These are phyloP conservation scores for Bruguiera sexangula DNA, from an alignment of 345 rosid species.

Conservation along the genomic window DNA sequence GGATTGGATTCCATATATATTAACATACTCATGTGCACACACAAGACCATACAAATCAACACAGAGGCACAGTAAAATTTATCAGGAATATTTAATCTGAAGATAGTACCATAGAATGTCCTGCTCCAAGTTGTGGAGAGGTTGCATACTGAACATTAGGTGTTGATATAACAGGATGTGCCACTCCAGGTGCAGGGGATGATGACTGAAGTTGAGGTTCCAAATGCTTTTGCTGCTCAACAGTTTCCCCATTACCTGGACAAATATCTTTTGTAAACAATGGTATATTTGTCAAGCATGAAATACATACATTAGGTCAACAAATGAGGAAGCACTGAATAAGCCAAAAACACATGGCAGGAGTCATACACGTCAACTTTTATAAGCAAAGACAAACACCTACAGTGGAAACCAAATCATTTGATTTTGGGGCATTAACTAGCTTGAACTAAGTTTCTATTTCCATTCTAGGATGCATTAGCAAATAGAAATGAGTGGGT, in stretches of 20 bases:
- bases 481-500: no score
- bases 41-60: neutral
- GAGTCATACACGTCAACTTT: neutral
- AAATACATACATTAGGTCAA: neutral
- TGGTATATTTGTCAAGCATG: constrained; percentile 5
- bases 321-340: no score
- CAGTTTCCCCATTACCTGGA: constrained; percentile 61
- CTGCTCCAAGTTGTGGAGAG: constrained; percentile 46
- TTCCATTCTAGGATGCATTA: no score
- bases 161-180: constrained; percentile 49
- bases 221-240: constrained; percentile 58
- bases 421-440: no score
- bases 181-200: constrained; percentile 41
- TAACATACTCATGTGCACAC: neutral
- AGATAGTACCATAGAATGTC: constrained; percentile 57
- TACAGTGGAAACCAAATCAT: no score
- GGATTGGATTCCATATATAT: no score
- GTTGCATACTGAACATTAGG: constrained; percentile 48
- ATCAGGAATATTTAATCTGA: constrained; percentile 6
- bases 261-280: constrained; percentile 14
- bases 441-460: no score
- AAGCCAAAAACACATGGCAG: no score
- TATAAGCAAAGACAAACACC: neutral
- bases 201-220: constrained; percentile 46
- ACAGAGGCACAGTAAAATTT: neutral